phyloP scores from a whole-genome alignment of 2,329 filamentous ascomycete genomes.

The Colletotrichum trifolii region DNA sequence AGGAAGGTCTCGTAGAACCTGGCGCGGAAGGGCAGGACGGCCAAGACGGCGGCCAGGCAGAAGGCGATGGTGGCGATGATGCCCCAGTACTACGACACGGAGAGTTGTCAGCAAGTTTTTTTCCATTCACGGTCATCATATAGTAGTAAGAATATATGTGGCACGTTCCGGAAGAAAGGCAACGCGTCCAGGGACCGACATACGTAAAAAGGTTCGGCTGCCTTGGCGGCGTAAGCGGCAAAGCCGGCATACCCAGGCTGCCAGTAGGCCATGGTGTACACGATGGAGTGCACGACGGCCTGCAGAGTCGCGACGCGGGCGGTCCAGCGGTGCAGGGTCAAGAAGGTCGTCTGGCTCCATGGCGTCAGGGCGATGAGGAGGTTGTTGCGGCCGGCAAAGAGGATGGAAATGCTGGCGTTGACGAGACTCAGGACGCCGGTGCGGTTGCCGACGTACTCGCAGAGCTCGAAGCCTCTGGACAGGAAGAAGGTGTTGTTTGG shows the following conservation, averaged over 20 bases:
- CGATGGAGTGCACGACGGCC: conserved; percentile 46
- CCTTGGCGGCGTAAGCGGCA: conserved; percentile 13
- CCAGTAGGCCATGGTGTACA: conserved; percentile 42
- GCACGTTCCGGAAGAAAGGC: no score
- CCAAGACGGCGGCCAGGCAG: conserved; percentile 41
- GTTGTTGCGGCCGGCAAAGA: conserved; percentile 51
- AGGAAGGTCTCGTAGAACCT: conserved; percentile 49
- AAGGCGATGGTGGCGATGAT: conserved; percentile 46
- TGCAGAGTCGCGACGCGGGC: conserved; percentile 42
- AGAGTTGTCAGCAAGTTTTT: conserved; percentile 40
- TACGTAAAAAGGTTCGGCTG: conserved; percentile 16
- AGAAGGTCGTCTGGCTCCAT: conserved; percentile 50
- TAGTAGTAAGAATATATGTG: no score
- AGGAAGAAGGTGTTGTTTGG: conserved; percentile 42
- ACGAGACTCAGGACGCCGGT: conserved; percentile 48
- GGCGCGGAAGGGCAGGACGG: conserved; percentile 44
- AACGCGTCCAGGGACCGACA: neutral
- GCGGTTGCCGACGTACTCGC: conserved; percentile 47
- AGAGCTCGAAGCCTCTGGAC: conserved; percentile 42
- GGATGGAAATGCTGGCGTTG: conserved; percentile 46
- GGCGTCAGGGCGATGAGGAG: conserved; percentile 48
- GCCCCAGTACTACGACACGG: conserved; percentile 43
- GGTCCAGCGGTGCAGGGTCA: conserved; percentile 51
- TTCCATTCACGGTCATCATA: no score
- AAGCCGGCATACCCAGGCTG: conserved; percentile 20